phyloP scores from a whole-genome alignment of 1,139 yeast genomes.

The Lodderomyces jiufengensis region DNA sequence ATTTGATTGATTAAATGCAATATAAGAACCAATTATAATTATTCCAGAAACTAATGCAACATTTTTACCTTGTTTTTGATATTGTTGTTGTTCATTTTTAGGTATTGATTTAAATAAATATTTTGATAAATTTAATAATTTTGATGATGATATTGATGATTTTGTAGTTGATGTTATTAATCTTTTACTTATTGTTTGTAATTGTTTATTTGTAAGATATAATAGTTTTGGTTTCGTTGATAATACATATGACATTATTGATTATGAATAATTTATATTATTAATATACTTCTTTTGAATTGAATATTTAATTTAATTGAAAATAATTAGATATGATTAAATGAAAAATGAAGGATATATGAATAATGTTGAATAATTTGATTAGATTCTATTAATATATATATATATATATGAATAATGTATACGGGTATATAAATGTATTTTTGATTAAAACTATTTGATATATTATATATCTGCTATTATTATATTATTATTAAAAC shows the following conservation, averaged over 20 bases:
- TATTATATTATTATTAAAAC: no score
- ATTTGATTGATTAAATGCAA: slow-evolving; percentile 39
- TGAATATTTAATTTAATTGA: no score
- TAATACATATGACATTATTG: slow-evolving; percentile 15
- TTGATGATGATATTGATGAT: slow-evolving; percentile 7
- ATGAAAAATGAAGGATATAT: no score
- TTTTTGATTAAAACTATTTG: no score
- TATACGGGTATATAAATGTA: no score
- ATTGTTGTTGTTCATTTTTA: slow-evolving; percentile 7
- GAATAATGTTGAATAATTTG: no score
- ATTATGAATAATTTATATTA: background rate
- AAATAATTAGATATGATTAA: no score
- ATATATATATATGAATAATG: no score
- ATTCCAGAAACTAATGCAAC: slow-evolving; percentile 46
- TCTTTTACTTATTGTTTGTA: slow-evolving; percentile 15
- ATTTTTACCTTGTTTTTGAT: slow-evolving; percentile 22
- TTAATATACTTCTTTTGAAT: background rate
- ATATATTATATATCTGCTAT: no score
- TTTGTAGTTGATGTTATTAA: slow-evolving; percentile 11
- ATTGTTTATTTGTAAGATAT: slow-evolving; percentile 16
- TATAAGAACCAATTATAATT: slow-evolving; percentile 44
- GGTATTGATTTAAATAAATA: slow-evolving; percentile 6
- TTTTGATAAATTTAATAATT: slow-evolving; percentile 6
- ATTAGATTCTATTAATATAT: no score
- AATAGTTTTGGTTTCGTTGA: slow-evolving; percentile 16